Evolutionary conservation across 2,329 filamentous ascomycete species (phyloP), one percentile per base, ranked within the genome.

Genomic region (Ophiocordyceps camponoti-rufipedis): DNA sequence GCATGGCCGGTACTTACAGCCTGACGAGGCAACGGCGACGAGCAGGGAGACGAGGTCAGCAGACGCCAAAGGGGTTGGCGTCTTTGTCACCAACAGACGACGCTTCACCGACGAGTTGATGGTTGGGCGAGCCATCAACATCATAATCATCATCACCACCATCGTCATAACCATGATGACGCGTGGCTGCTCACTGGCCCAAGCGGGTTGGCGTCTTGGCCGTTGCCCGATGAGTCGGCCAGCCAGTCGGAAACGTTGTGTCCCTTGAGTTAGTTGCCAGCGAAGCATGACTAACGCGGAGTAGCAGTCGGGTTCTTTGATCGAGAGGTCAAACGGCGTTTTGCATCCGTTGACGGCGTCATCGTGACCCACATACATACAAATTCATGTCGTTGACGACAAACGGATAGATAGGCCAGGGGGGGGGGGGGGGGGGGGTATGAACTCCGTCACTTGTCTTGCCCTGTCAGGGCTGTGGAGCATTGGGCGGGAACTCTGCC

Each of bases 401-500:
- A 38, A 16, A 38, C 33, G 33, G 33, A 7, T 16, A 38, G 32
- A 8, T 14, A 11, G 32, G 10, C 29, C 29, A 31, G 32, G 32
- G 32, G 32, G 10, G 14, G 10, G 32, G 10, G 10, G 29, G 29
- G 29, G 29, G 29, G 29, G 9, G 29, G 4, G 29, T 31, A 12
- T 12, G 29, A 31, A 31, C 8, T 10, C 29, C 12, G 29, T 12
- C 29, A 11, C 14, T 4, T 33, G 32, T 33, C 10, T 14, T 33
- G 32, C 11, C 7, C 40, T 28, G 40, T 13, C 31, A n/a, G 38
- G 46, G 48, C 46, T 52, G 54, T 56, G 57, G 57, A 54, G 54
- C 55, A 23, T 31, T 31, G 52, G 54, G 56, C 49, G 52, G 50
- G 50, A 48, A 49, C 54, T 55, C 55, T 56, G 57, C 57, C 56